Conservation (phyloP, 306 rosid genomes). For the Prunus fruticosa region DNA sequence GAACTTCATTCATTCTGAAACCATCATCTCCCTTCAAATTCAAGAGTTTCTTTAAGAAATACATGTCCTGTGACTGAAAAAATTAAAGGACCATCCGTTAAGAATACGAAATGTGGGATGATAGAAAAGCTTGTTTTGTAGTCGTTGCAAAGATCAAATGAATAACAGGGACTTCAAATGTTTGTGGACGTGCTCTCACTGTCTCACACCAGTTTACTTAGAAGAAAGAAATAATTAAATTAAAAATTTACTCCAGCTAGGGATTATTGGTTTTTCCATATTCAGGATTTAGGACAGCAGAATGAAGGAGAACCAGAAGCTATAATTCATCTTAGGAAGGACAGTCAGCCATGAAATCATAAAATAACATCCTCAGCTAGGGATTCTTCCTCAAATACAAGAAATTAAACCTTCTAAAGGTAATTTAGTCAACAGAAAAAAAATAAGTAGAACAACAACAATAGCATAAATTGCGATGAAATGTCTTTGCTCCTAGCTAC, state of each 20-base stretch:
- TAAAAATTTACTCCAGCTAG: neutral
- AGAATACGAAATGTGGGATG: neutral
- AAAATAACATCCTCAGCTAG: neutral
- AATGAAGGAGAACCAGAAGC: neutral
- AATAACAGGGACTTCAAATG: neutral
- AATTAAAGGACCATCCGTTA: neutral
- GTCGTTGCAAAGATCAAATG: neutral
- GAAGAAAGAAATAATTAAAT: neutral
- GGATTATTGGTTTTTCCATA: neutral
- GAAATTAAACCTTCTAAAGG: neutral
- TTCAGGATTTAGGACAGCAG: neutral
- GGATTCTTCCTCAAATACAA: neutral
- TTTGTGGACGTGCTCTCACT: neutral
- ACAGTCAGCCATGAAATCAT: neutral
- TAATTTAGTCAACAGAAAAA: neutral
- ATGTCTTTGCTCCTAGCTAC: neutral
- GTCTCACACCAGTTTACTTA: neutral
- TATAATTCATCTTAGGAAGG: neutral
- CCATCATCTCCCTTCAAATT: slow-evolving; percentile 81
- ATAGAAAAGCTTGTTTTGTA: neutral
- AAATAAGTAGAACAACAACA: neutral
- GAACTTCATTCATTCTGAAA: slow-evolving; percentile 76
- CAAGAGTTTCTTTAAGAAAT: slow-evolving; percentile 78
- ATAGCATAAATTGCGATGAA: neutral
- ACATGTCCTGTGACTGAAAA: slow-evolving; percentile 63